Conservation (phyloP, 148 eudicot genomes). For the Arctostaphylos glauca region DNA sequence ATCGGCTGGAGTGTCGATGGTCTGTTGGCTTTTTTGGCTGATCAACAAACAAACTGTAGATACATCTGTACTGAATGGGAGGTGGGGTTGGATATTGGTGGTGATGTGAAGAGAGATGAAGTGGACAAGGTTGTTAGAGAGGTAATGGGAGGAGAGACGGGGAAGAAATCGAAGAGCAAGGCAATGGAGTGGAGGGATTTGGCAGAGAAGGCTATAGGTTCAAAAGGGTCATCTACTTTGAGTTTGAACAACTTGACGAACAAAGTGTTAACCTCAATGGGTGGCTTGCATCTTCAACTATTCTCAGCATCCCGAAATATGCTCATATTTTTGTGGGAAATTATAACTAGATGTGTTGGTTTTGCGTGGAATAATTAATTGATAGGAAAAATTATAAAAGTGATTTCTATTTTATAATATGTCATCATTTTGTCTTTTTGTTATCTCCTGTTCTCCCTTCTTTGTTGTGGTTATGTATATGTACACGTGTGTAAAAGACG, state of each 20-base stretch:
- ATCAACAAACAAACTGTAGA: constrained; percentile 13
- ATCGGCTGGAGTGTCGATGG: constrained; percentile 11
- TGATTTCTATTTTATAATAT: too few relatives aligned
- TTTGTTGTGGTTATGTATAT: too few relatives aligned
- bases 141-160: background rate
- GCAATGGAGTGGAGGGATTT: constrained; percentile 11
- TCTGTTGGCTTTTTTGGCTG: constrained; percentile 16
- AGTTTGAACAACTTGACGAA: constrained; percentile 15
- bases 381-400: too few relatives aligned
- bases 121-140: constrained; percentile 7
- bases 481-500: too few relatives aligned
- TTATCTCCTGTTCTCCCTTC: too few relatives aligned
- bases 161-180: constrained; percentile 6
- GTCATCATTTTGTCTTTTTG: too few relatives aligned
- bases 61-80: background rate
- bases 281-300: background rate
- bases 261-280: background rate
- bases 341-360: too few relatives aligned
- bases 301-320: too few relatives aligned
- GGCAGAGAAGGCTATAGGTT: constrained; percentile 4
- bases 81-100: background rate
- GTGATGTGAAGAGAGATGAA: background rate
- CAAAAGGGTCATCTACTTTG: background rate
- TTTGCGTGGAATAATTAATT: too few relatives aligned
- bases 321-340: too few relatives aligned